Percentiles rank a stretch among this genome's conserved stretches.
Conservation (phyloP, 768 basidiomycete genomes). For the Cystoderma amianthinum region DNA sequence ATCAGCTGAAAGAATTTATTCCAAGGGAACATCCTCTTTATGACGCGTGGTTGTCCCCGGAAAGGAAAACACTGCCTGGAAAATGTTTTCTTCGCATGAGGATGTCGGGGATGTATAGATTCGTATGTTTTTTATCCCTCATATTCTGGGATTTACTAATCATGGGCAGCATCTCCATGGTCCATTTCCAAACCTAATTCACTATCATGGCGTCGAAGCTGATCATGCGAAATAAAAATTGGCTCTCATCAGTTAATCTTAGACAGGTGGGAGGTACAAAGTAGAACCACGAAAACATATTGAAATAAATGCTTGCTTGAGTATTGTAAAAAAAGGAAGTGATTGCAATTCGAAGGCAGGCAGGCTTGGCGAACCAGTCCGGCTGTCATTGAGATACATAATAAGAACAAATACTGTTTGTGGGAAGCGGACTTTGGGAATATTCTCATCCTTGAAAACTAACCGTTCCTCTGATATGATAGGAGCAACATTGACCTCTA, state of each 20-base stretch:
- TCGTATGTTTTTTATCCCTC: slow-evolving; percentile 19
- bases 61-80: slow-evolving; percentile 39
- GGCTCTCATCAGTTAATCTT: not conserved
- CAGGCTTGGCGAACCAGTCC: not conserved
- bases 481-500: too few relatives aligned
- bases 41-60: slow-evolving; percentile 42
- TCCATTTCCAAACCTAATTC: slow-evolving; percentile 49
- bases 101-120: slow-evolving; percentile 48
- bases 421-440: too few relatives aligned
- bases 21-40: slow-evolving; percentile 40
- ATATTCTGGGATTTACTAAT: slow-evolving; percentile 1
- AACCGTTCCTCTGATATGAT: too few relatives aligned
- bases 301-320: not conserved
- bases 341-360: not conserved
- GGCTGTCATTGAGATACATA: not conserved
- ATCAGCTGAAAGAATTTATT: slow-evolving; percentile 34
- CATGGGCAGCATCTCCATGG: slow-evolving; percentile 40
- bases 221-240: not conserved
- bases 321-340: not conserved
- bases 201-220: slow-evolving; percentile 30
- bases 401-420: not conserved
- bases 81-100: slow-evolving; percentile 57
- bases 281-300: not conserved
- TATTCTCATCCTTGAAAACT: too few relatives aligned
- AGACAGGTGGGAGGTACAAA: not conserved